Evolutionary conservation across 2,329 filamentous ascomycete species (phyloP).

Genomic region (Gaeumannomyces tritici): DNA sequence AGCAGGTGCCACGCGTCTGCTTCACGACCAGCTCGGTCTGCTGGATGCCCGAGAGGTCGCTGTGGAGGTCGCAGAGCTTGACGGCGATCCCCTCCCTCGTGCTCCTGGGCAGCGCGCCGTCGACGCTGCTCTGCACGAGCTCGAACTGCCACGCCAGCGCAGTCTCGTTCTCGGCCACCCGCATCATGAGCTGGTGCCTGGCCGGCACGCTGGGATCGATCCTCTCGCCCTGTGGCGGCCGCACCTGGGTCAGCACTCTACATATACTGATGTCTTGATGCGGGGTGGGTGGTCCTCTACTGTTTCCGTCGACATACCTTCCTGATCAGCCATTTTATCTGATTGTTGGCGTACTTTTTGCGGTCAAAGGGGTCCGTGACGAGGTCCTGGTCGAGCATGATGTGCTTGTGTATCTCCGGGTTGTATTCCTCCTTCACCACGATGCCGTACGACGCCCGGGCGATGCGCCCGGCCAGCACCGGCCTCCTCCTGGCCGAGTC

Average conservation of each 20-base stretch:
- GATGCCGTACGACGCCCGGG: conserved; percentile 32
- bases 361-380: conserved; percentile 6
- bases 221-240: too few relatives aligned
- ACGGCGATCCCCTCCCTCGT: conserved; percentile 21
- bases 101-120: conserved; percentile 19
- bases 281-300: too few relatives aligned
- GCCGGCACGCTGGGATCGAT: neutral
- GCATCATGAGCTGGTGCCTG: neutral
- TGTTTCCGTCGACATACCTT: too few relatives aligned
- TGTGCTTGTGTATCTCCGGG: conserved; percentile 19
- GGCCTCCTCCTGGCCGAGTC: conserved; percentile 29
- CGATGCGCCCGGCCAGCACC: conserved; percentile 31
- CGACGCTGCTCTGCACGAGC: too few relatives aligned
- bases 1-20: conserved; percentile 17
- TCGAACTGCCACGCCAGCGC: conserved; percentile 15
- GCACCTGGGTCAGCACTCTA: too few relatives aligned
- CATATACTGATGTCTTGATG: too few relatives aligned
- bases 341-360: conserved; percentile 22
- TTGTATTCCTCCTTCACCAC: conserved; percentile 26
- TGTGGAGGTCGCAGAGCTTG: conserved; percentile 27
- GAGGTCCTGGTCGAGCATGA: conserved; percentile 15
- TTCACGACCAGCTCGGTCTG: conserved; percentile 28
- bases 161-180: conserved; percentile 30
- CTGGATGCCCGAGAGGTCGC: conserved; percentile 27
- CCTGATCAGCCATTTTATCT: neutral